These are phyloP conservation scores for Iris pallida DNA, from an alignment of 116 monocot species.

Conservation along the genomic window DNA sequence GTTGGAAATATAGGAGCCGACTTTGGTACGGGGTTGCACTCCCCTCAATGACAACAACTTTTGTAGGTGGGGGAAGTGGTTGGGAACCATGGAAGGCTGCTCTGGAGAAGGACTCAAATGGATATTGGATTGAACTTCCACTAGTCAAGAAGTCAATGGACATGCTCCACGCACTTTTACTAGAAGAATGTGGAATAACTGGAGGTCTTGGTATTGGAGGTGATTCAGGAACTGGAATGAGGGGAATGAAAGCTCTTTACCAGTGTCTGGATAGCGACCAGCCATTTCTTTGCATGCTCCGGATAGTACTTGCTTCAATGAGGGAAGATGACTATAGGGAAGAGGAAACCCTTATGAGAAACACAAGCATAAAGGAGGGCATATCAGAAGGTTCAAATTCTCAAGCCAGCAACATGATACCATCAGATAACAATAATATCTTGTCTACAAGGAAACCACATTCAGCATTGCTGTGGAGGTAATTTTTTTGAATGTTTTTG, in stretches of 20 bases:
- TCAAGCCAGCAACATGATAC: conserved; percentile 27
- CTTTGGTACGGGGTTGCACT: conserved; percentile 97
- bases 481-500: conserved; percentile 5
- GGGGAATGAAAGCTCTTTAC: conserved; percentile 81
- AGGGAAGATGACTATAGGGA: conserved; percentile 90
- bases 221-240: conserved; percentile 91
- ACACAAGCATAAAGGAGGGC: conserved; percentile 54
- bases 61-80: conserved; percentile 90
- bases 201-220: conserved; percentile 82
- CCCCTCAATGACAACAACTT: conserved; percentile 35
- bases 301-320: conserved; percentile 86
- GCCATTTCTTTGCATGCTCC: conserved; percentile 93
- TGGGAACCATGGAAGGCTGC: conserved; percentile 72
- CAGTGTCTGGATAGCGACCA: conserved; percentile 95
- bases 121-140: conserved; percentile 84
- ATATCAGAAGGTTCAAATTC: conserved; percentile 56
- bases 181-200: conserved; percentile 91
- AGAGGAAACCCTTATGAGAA: conserved; percentile 62
- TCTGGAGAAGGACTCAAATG: conserved; percentile 74
- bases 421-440: conserved; percentile 47
- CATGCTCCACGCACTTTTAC: conserved; percentile 87
- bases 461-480: conserved; percentile 97
- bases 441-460: conserved; percentile 64
- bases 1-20: conserved; percentile 86
- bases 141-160: conserved; percentile 80